Conservation (phyloP, 352 stramenopile species). For the Globisporangium radiosum region DNA sequence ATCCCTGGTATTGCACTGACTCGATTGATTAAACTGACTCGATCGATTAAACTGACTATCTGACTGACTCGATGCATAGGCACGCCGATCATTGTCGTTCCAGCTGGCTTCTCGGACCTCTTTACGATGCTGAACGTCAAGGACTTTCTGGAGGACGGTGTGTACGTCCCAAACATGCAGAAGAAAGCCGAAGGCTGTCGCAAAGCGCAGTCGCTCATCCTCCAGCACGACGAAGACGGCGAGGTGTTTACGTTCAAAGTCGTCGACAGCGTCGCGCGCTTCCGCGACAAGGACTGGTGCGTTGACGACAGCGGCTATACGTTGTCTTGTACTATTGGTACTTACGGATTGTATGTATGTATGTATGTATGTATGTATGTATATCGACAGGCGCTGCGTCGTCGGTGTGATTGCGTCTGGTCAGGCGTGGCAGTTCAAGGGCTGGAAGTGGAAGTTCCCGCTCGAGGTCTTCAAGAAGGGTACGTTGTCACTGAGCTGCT, state of each 20-base stretch:
- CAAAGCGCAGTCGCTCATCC: slow-evolving; percentile 78
- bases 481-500: slow-evolving; percentile 11
- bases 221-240: slow-evolving; percentile 78
- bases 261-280: slow-evolving; percentile 81
- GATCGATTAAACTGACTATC: neutral
- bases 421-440: slow-evolving; percentile 91
- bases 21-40: neutral
- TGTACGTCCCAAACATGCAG: slow-evolving; percentile 76
- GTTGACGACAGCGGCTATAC: slow-evolving; percentile 3
- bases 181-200: slow-evolving; percentile 80
- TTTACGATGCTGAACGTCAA: slow-evolving; percentile 88
- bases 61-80: slow-evolving; percentile 19
- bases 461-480: slow-evolving; percentile 90
- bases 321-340: too few species aligned
- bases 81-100: slow-evolving; percentile 90
- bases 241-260: slow-evolving; percentile 83
- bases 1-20: slow-evolving; percentile 35
- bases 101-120: slow-evolving; percentile 78
- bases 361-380: neutral
- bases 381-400: slow-evolving; percentile 60
- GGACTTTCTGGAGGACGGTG: slow-evolving; percentile 83
- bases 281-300: slow-evolving; percentile 86
- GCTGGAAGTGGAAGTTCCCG: slow-evolving; percentile 90
- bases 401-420: slow-evolving; percentile 88
- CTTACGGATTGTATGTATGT: neutral